Conservation (phyloP, 495 filamentous ascomycete species). For the Penicillium crystallinum region DNA sequence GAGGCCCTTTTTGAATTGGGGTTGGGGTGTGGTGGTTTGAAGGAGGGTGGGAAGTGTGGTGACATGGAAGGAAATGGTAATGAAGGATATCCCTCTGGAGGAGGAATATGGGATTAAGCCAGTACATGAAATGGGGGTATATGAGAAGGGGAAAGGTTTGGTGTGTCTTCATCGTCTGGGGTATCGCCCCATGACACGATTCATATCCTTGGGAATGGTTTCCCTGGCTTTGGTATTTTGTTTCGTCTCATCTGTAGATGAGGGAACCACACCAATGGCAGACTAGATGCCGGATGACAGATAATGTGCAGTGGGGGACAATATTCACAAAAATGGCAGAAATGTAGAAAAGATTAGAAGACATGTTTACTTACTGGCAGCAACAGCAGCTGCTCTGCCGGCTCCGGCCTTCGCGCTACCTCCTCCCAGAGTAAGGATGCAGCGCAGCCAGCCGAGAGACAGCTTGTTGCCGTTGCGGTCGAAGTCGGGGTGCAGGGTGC, state of each 20-base stretch:
- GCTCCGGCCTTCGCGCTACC: constrained; percentile 37
- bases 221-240: neutral
- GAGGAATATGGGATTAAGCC: neutral
- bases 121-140: constrained; percentile 1
- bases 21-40: neutral
- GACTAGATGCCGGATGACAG: neutral
- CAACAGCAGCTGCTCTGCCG: constrained; percentile 36
- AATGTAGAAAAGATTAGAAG: constrained; percentile 3
- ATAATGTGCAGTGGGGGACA: constrained; percentile 1
- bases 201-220: neutral
- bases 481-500: constrained; percentile 65
- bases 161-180: neutral
- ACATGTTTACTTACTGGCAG: constrained; percentile 41
- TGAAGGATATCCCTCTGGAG: neutral
- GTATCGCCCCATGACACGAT: neutral
- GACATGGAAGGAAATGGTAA: constrained; percentile 5
- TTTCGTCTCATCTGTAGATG: neutral
- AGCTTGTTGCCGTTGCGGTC: constrained; percentile 67
- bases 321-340: constrained; percentile 5
- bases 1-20: neutral
- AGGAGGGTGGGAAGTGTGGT: neutral
- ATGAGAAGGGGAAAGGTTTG: neutral
- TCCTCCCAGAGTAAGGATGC: constrained; percentile 42
- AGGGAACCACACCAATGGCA: neutral
- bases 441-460: constrained; percentile 42